Base-by-base conservation (phyloP, 1,139 yeast species). In the Sugiyamaella pinicola region DNA sequence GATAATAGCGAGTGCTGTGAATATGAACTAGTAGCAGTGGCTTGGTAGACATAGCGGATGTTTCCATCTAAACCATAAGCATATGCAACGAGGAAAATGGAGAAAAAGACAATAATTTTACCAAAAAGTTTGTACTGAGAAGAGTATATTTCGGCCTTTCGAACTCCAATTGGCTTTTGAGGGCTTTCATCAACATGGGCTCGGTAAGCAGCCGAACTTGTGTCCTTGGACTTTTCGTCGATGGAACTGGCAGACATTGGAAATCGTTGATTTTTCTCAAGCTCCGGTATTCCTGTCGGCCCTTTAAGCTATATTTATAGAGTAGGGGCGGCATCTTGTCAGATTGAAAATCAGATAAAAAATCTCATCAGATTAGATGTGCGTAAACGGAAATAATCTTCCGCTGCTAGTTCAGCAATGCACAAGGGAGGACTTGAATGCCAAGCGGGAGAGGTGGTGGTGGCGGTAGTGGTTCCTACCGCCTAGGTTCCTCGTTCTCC, bases 1-100 rank as follows among this genome's bases (percentile, higher is more conserved):
- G 93, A 77, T 49, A 81, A 69, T 51, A 84, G 72, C 12, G 90
- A 81, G 66, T 84, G 90, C 19, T 71, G 63, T 5, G 75, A 60
- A 67, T 82, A 85, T 2, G 84, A 76, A 42, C 74, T 69, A 21
- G 87, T 79, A 5, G 90, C 90, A 56, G 74, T 73, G 19, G 76
- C 61, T 57, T 80, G 82, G 68, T 76, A 76, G 26, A 76, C 73
- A 51, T 68, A 70, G 59, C 89, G 76, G 43, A 80, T 69, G 18
- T 76, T 76, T 51, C 80, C 77, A 63, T 84, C 90, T 33, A 86
- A 70, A n/a, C 87, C 84, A 63, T 85, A 85, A 35, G 79, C 80
- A 64, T 84, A 86, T 21, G 87, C 79, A 55, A 83, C 78, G 15
- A 81, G 59, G 64, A 85, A 84, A 13, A 84, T 75, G 44, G 78